Percentiles rank a stretch among this genome's conserved stretches.
Evolutionary conservation across 208 protist species (phyloP).

Genomic region (Leishmania turanica): DNA sequence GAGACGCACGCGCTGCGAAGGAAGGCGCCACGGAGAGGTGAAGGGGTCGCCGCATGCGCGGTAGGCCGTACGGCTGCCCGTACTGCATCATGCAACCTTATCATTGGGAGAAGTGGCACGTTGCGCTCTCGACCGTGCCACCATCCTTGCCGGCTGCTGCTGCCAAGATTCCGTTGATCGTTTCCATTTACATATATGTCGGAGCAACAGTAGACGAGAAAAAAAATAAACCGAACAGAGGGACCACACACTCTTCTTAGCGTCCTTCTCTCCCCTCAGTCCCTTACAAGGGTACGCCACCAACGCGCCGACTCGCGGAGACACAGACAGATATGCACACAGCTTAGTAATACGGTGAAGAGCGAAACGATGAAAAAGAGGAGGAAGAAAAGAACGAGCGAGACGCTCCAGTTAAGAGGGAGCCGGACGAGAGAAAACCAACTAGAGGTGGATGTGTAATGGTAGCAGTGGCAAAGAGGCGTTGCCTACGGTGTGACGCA

Average conservation of each 20-base stretch:
- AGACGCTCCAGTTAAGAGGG: neutral
- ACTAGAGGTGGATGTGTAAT: neutral
- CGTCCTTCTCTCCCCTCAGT: neutral
- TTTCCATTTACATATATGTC: neutral
- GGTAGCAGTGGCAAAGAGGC: neutral
- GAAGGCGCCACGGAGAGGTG: neutral
- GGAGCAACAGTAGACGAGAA: neutral
- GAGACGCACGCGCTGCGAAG: neutral
- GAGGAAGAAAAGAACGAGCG: neutral
- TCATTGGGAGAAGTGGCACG: neutral
- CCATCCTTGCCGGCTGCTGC: neutral
- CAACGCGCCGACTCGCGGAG: neutral
- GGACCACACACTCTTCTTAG: neutral
- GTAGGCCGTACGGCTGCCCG: neutral
- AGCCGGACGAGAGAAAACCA: neutral
- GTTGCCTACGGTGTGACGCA: neutral
- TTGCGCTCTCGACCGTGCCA: neutral
- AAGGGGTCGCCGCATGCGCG: neutral
- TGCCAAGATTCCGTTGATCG: neutral
- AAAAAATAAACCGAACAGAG: neutral
- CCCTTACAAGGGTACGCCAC: neutral
- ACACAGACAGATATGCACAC: neutral
- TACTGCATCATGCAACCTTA: neutral
- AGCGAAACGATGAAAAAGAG: neutral
- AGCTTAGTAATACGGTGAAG: conserved; percentile 2